Evolutionary conservation across 2,329 filamentous ascomycete genomes (phyloP), one percentile per base, ranked within the genome.

Genomic region (Apiospora hydei): DNA sequence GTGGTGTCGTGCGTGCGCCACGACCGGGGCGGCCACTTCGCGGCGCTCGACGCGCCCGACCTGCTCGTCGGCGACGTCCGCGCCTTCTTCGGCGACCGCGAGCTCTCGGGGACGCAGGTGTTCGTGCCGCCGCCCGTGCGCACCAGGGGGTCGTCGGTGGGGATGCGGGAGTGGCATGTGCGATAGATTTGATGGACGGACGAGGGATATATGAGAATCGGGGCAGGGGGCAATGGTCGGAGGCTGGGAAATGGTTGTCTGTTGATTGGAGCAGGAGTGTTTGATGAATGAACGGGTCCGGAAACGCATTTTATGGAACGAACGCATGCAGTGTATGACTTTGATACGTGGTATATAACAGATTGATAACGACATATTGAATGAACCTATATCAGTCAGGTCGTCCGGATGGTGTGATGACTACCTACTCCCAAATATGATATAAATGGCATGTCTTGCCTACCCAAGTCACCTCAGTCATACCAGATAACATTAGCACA

Each of bases 401-500:
- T 4, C 13, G 13, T 16, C 44, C 44, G 44, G 16, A 5, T 34
- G 18, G 26, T 34, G 13, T 16, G 5, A 18, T 6, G 14, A 14
- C 13, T 1, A 18, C 44, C 14, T 16, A 4, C 14, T 4, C 13
- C 14, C 44, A 46, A 46, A n/a, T n/a, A n/a, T n/a, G n/a, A n/a
- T n/a, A n/a, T n/a, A n/a, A n/a, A n/a, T n/a, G n/a, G n/a, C n/a
- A n/a, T n/a, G n/a, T n/a, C n/a, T n/a, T n/a, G n/a, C n/a, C n/a
- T n/a, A n/a, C n/a, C n/a, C n/a, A n/a, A n/a, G n/a, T n/a, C n/a
- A n/a, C n/a, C n/a, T n/a, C n/a, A 77, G 26, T 73, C 70, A 61
- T 76, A 76, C 75, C 76, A 78, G 18, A 76, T 73, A 1, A 70
- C 76, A 66, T 77, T 77, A 0, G 75, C 76, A 69, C 76, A 77